Evolutionary conservation across 768 basidiomycete genomes (phyloP).

Genomic region (Lentinula boryana): DNA sequence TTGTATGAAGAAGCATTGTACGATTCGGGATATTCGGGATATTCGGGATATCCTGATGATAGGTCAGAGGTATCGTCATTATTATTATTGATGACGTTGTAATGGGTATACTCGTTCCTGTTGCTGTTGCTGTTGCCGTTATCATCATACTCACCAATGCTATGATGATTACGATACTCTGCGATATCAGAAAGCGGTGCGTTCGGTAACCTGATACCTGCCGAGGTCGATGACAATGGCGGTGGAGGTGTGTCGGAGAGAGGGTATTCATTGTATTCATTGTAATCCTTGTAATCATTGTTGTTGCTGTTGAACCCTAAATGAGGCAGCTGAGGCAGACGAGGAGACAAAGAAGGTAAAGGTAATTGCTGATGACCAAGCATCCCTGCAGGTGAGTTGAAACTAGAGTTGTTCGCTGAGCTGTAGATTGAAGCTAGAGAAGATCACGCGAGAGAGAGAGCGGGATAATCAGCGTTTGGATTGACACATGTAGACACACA

Average conservation of each 20-base stretch:
- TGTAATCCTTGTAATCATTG: too few species aligned
- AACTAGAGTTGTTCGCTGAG: conserved; percentile 34
- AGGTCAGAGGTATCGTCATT: neutral
- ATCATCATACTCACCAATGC: neutral
- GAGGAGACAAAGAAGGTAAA: conserved; percentile 63
- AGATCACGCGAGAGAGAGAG: neutral
- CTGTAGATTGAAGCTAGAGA: conserved; percentile 28
- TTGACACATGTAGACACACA: neutral
- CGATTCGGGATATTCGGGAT: neutral
- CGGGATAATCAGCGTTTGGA: neutral
- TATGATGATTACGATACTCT: conserved; percentile 18
- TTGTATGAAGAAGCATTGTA: neutral
- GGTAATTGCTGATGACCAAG: conserved; percentile 58
- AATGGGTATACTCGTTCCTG: neutral
- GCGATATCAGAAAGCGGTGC: conserved; percentile 68
- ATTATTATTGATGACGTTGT: too few species aligned
- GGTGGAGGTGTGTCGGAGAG: conserved; percentile 60
- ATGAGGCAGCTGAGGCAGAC: conserved; percentile 17
- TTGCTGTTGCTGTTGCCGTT: too few species aligned
- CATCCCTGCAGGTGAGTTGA: neutral
- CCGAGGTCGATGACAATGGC: conserved; percentile 58
- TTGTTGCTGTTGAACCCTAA: conserved; percentile 41
- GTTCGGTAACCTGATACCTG: conserved; percentile 69
- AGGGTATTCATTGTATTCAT: conserved; percentile 15
- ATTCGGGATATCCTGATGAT: neutral